phyloP scores from a whole-genome alignment of 352 stramenopile species.

The Phytophthora podocarpi region DNA sequence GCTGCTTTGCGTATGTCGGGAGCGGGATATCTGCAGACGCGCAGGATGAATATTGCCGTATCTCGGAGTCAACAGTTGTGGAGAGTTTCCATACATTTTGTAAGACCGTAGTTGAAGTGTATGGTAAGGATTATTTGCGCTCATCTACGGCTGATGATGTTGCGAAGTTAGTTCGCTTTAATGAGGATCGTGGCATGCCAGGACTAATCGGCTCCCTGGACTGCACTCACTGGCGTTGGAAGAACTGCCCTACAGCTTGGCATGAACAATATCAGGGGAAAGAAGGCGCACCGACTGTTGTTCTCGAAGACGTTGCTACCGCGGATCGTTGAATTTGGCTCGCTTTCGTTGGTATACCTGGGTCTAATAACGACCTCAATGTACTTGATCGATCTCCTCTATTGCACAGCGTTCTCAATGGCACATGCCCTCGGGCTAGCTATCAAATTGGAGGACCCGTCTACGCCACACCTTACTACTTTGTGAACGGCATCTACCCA shows the following conservation, averaged over 20 bases:
- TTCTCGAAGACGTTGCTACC: slow-evolving; percentile 30
- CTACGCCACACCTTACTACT: slow-evolving; percentile 1
- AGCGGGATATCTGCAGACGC: slow-evolving; percentile 16
- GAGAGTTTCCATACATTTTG: too few species aligned
- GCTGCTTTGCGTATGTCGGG: slow-evolving; percentile 18
- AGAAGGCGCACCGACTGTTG: background rate
- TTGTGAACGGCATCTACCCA: background rate
- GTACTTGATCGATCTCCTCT: slow-evolving; percentile 7
- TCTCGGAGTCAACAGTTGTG: too few species aligned
- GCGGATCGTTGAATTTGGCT: slow-evolving; percentile 34
- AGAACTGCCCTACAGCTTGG: slow-evolving; percentile 27
- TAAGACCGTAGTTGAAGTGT: too few species aligned
- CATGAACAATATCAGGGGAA: slow-evolving; percentile 18
- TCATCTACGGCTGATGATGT: slow-evolving; percentile 21
- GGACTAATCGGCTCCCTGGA: slow-evolving; percentile 35
- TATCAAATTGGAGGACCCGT: too few species aligned
- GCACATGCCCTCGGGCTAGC: background rate
- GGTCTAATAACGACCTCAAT: slow-evolving; percentile 43
- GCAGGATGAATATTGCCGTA: slow-evolving; percentile 24
- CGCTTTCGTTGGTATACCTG: slow-evolving; percentile 13
- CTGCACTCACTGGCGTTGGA: slow-evolving; percentile 35
- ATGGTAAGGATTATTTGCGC: too few species aligned
- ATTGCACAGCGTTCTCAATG: background rate
- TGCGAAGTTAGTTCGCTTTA: background rate
- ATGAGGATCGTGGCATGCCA: slow-evolving; percentile 16